Percentiles rank a stretch among this genome's conserved stretches.
These are phyloP conservation scores for Aspergillus conjunctus DNA, from an alignment of 495 filamentous ascomycete species.

Conservation along the genomic window DNA sequence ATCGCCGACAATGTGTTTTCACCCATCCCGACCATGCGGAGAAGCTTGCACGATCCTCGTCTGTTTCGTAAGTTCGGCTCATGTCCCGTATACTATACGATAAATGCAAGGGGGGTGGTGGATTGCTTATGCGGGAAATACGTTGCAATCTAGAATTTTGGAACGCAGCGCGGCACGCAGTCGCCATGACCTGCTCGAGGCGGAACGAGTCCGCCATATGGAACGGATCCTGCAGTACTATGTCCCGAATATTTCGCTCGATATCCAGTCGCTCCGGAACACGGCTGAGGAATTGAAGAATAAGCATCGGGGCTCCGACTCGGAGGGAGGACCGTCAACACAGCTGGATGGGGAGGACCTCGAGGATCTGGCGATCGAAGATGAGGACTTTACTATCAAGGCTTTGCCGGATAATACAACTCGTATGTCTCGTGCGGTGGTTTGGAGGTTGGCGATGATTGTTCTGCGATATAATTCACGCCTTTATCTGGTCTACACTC, in stretches of 20 bases:
- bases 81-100: neutral
- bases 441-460: too few relatives aligned
- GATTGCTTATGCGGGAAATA: slow-evolving; percentile 9
- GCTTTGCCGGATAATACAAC: slow-evolving; percentile 51
- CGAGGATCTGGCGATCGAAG: slow-evolving; percentile 48
- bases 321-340: slow-evolving; percentile 36
- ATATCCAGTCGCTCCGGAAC: slow-evolving; percentile 46
- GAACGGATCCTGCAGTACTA: slow-evolving; percentile 47
- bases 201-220: slow-evolving; percentile 48
- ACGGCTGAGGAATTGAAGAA: slow-evolving; percentile 42
- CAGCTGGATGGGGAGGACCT: slow-evolving; percentile 42
- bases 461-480: neutral
- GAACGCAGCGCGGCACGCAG: slow-evolving; percentile 40
- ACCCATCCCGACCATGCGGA: slow-evolving; percentile 46
- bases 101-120: neutral
- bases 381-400: slow-evolving; percentile 50
- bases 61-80: slow-evolving; percentile 38
- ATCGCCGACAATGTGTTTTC: slow-evolving; percentile 52
- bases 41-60: slow-evolving; percentile 38
- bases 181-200: slow-evolving; percentile 47
- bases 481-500: neutral
- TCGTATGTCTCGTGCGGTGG: slow-evolving; percentile 31
- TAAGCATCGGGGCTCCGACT: slow-evolving; percentile 42
- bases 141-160: slow-evolving; percentile 30
- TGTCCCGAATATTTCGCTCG: slow-evolving; percentile 46